Evolutionary conservation across 208 protist species (phyloP), one percentile per base, ranked within the genome.

Genomic region (Blechomonas ayalai): DNA sequence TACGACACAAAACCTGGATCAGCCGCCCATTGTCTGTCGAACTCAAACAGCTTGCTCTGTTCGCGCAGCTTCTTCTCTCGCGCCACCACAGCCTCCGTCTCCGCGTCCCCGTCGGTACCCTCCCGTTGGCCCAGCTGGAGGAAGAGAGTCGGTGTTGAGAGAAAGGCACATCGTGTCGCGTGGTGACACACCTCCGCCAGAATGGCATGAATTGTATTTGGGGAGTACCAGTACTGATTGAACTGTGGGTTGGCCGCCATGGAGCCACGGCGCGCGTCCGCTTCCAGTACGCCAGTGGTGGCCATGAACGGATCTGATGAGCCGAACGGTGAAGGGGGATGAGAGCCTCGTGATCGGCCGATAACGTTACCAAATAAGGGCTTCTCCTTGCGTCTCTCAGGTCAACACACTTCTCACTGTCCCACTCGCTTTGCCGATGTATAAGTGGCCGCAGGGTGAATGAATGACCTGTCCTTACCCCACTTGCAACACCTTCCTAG

Each of bases 211-310:
- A 96, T 90, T 8, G 89, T 95, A 27, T 58, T 24, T n/a, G 44
- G 20, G n/a, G 79, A 92, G 68, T 96, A 97, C 90, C 92, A 97
- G 59, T 97, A 97, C 59, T 97, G 92, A 51, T 97, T 97, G 36
- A 84, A 65, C 52, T 92, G 72, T 1, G 54, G 46, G 31, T 94
- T 88, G 23, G 74, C 81, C 29, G 25, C 18, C 12, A 2, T 12
- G 3, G 43, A 15, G 22, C 50, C 24, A 55, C 54, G 56, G 33
- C 33, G 18, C 1, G 51, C 40, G 2, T 43, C 56, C n/a, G n/a
- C n/a, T n/a, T n/a, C n/a, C n/a, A n/a, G n/a, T n/a, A n/a, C n/a
- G n/a, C n/a, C n/a, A n/a, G n/a, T n/a, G n/a, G n/a, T n/a, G n/a
- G n/a, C n/a, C n/a, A n/a, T n/a, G n/a, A n/a, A n/a, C n/a, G n/a